These are phyloP conservation scores for Luffa aegyptiaca DNA, from an alignment of 306 rosid species.

Conservation along the genomic window DNA sequence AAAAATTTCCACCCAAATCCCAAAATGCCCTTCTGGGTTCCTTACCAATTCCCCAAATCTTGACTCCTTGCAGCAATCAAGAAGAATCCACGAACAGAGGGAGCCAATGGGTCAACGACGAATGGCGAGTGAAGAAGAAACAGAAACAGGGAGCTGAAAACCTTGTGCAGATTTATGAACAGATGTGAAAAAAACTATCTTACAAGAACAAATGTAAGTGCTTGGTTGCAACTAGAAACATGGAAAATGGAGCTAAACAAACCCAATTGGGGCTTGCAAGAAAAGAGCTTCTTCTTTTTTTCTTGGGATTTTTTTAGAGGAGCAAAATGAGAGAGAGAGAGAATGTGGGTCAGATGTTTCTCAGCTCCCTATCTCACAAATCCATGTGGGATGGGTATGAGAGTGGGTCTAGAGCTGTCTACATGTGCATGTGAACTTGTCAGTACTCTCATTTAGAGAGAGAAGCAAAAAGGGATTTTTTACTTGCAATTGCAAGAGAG, in stretches of 20 bases:
- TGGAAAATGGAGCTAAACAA: constrained; percentile 7
- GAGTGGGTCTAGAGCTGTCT: constrained; percentile 59
- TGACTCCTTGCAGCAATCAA: constrained; percentile 13
- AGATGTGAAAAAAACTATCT: background rate
- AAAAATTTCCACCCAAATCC: background rate
- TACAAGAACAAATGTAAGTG: constrained; percentile 20
- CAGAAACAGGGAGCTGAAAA: background rate
- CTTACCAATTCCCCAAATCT: constrained; percentile 13
- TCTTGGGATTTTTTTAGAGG: background rate
- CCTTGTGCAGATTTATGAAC: background rate
- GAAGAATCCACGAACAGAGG: background rate
- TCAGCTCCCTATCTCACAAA: constrained; percentile 21
- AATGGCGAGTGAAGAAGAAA: background rate
- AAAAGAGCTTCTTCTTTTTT: background rate
- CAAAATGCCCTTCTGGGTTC: background rate
- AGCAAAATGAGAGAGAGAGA: constrained; percentile 1
- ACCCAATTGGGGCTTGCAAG: background rate
- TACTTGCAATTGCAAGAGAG: background rate
- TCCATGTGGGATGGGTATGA: constrained; percentile 50
- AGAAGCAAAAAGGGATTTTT: background rate
- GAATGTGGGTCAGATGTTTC: constrained; percentile 35
- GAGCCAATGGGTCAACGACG: background rate
- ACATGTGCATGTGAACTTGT: constrained; percentile 86
- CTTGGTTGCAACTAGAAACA: background rate
- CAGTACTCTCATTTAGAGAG: constrained; percentile 21